Evolutionary conservation across 495 filamentous ascomycete genomes (phyloP), one percentile per base, ranked within the genome.

Genomic region (Lophiostoma macrostomum): DNA sequence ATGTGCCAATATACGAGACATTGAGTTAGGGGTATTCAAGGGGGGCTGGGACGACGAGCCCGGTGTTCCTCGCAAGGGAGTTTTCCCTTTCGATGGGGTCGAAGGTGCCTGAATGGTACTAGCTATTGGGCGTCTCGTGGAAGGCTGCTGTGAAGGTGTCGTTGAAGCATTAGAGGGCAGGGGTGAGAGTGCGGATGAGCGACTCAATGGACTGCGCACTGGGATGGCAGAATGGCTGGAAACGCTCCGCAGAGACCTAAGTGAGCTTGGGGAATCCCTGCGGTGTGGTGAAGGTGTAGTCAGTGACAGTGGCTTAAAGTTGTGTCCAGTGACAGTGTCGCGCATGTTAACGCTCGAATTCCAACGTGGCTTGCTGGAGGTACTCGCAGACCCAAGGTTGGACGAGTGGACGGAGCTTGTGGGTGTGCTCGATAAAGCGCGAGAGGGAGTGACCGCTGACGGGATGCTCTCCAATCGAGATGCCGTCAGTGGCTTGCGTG

Each of bases 331-430:
- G 25, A 85, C 75, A 19, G 83, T 74, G 49, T 86, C 81, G 4
- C 74, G 76, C 39, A 84, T 80, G 63, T 89, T 93, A 11, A 80
- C 81, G 29, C 84, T 88, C 5, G 64, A 52, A 64, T 86, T 95
- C 91, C 91, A 96, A 44, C 84, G 79, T 12, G 91, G 91, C 31
- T 85, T 81, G 76, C 74, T 19, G 73, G 68, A 20, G 70, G 73
- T 56, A 6, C 25, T 47, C 19, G 51, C 51, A 19, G 61, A 59
- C 24, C 50, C 44, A 23, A 60, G 42, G 13, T 53, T 53, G n/a
- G 36, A 40, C 14, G 53, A 53, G 27, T 47, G 40, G 22, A 42
- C 22, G 13, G 56, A 57, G 22, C 38, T 31, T 8, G 60, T 54
- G n/a, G 54, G 50, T 16, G 56, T 58, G 58, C 40, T 40, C 18